A percentile compares a stretch with the other conserved stretches of the same genome.
These are phyloP conservation scores for Dichotomopilus funicola DNA, from an alignment of 2,329 filamentous ascomycete species.

Conservation along the genomic window DNA sequence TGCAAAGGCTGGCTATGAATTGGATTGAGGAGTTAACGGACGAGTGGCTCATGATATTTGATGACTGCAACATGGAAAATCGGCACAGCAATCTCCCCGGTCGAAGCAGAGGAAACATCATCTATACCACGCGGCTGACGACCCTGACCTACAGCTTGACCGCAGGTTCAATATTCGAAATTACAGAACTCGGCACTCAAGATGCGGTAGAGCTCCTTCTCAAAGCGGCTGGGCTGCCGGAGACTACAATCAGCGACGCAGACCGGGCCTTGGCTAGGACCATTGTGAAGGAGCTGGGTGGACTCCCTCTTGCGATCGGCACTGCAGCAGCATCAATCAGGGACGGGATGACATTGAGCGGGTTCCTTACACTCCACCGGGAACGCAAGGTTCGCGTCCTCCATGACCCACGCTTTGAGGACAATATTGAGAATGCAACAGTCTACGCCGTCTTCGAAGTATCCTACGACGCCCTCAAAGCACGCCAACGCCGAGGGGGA, in stretches of 20 bases:
- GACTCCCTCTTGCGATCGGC: slow-evolving; percentile 27
- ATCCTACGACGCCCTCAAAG: slow-evolving; percentile 1
- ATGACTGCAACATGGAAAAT: slow-evolving; percentile 22
- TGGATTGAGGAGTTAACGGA: slow-evolving; percentile 18
- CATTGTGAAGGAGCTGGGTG: slow-evolving; percentile 22
- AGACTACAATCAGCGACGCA: neutral
- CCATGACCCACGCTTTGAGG: slow-evolving; percentile 1
- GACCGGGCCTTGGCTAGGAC: neutral
- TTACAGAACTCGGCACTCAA: slow-evolving; percentile 10
- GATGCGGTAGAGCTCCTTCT: slow-evolving; percentile 21
- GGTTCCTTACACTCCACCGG: slow-evolving; percentile 16
- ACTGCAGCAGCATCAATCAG: slow-evolving; percentile 22
- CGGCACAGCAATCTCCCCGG: slow-evolving; percentile 16
- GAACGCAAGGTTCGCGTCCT: slow-evolving; percentile 15
- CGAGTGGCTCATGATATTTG: slow-evolving; percentile 29
- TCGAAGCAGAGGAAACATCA: slow-evolving; percentile 22
- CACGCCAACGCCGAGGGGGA: neutral
- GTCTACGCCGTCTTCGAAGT: slow-evolving; percentile 8
- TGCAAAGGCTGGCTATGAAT: neutral
- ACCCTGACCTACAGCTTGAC: slow-evolving; percentile 5
- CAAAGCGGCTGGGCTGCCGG: slow-evolving; percentile 6
- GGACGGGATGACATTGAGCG: slow-evolving; percentile 3
- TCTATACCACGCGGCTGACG: slow-evolving; percentile 26
- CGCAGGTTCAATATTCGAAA: slow-evolving; percentile 2
- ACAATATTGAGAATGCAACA: slow-evolving; percentile 10